Percentiles rank a stretch among this genome's conserved stretches.
Conservation (phyloP, 2,329 filamentous ascomycete species). For the Westerdykella aurantiaca region DNA sequence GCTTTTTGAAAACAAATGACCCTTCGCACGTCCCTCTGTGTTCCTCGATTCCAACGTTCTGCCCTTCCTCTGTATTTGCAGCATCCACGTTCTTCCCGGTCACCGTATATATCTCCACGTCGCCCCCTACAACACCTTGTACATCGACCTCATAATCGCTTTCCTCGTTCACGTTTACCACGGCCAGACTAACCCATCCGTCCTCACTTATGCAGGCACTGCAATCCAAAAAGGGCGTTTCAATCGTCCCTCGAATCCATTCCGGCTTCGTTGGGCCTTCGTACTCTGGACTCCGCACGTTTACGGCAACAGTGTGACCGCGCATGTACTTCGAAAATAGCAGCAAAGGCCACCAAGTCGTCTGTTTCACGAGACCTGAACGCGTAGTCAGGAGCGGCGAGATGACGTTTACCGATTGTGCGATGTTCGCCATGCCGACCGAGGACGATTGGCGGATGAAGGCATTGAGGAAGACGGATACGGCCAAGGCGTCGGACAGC, state of each 20-base stretch:
- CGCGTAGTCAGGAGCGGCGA: conserved; percentile 67
- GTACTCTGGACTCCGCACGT: conserved; percentile 60
- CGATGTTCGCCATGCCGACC: conserved; percentile 73
- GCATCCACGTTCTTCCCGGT: conserved; percentile 52
- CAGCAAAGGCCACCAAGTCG: conserved; percentile 68
- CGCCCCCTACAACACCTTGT: conserved; percentile 46
- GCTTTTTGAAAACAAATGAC: conserved; percentile 60
- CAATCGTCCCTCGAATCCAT: conserved; percentile 60
- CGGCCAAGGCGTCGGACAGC: conserved; percentile 69
- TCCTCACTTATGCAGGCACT: conserved; percentile 56
- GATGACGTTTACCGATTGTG: conserved; percentile 73
- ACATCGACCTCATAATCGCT: conserved; percentile 55
- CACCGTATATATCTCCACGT: conserved; percentile 58
- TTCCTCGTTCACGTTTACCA: conserved; percentile 64
- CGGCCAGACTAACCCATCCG: conserved; percentile 60
- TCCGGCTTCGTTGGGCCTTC: conserved; percentile 59
- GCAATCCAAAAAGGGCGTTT: conserved; percentile 66
- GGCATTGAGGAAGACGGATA: conserved; percentile 68
- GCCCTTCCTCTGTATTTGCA: conserved; percentile 57
- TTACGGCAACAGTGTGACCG: conserved; percentile 60
- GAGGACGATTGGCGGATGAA: conserved; percentile 66
- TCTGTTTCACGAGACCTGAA: conserved; percentile 61
- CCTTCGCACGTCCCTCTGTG: conserved; percentile 59
- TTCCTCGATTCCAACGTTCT: conserved; percentile 58
- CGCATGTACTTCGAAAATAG: conserved; percentile 69